Evolutionary conservation across 495 filamentous ascomycete genomes (phyloP).

Genomic region (Neurospora tetrasperma): DNA sequence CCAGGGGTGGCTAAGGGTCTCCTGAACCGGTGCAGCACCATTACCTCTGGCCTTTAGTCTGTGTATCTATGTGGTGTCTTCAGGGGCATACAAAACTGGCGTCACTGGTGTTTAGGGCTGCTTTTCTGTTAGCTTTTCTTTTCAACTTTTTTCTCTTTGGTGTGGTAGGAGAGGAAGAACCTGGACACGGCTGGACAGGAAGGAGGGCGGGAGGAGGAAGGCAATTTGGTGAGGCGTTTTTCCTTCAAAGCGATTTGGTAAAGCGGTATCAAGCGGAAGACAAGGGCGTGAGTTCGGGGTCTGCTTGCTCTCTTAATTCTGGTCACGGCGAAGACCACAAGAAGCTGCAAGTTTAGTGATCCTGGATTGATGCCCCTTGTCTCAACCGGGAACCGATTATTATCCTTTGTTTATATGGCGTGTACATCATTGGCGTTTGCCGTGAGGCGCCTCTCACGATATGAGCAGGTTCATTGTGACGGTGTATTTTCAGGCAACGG

Average conservation of each 20-base stretch:
- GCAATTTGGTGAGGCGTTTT: neutral
- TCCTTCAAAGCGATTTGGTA: neutral
- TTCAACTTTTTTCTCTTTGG: neutral
- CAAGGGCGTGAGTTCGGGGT: neutral
- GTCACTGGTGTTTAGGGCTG: constrained; percentile 8
- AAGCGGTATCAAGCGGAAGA: neutral
- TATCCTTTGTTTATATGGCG: neutral
- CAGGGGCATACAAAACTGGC: constrained; percentile 20
- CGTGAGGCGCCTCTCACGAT: neutral
- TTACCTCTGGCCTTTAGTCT: neutral
- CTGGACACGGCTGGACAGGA: neutral
- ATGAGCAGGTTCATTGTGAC: neutral
- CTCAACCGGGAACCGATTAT: neutral
- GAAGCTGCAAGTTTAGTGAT: neutral
- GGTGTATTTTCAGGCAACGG: neutral
- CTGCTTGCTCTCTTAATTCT: neutral
- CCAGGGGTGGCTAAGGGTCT: neutral
- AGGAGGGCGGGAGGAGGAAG: neutral
- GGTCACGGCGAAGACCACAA: neutral
- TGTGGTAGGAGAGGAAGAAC: neutral
- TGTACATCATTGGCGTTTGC: neutral
- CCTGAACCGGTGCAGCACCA: neutral
- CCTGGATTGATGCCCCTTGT: neutral
- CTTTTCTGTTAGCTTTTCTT: constrained; percentile 7
- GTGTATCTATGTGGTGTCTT: constrained; percentile 18